A percentile compares a stretch with the other conserved stretches of the same genome.
These are phyloP conservation scores for Globisporangium acanthophoron DNA, from an alignment of 352 stramenopile genomes.

Conservation along the genomic window DNA sequence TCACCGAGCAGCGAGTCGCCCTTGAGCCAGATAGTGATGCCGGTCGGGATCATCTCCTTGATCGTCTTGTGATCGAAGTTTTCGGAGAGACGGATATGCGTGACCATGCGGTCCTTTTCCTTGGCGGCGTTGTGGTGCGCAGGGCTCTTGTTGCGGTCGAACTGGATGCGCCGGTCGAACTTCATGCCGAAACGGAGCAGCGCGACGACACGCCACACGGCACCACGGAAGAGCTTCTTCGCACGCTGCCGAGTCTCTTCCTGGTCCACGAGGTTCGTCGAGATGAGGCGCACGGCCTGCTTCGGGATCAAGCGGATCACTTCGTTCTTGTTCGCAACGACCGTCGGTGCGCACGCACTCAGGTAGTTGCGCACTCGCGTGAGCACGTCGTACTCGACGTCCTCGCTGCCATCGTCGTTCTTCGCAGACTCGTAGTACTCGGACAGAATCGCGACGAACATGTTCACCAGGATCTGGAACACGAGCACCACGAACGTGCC, in stretches of 20 bases:
- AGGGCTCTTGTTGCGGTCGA: constrained; percentile 48
- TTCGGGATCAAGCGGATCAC: constrained; percentile 67
- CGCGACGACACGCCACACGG: constrained; percentile 85
- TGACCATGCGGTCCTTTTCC: constrained; percentile 45
- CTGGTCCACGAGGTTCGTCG: constrained; percentile 84
- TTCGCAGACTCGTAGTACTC: constrained; percentile 86
- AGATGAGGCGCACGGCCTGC: constrained; percentile 80
- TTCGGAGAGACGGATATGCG: constrained; percentile 80
- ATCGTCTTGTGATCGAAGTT: constrained; percentile 90
- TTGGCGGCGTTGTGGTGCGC: constrained; percentile 15
- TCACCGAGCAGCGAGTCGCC: constrained; percentile 76
- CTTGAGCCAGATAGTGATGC: constrained; percentile 75
- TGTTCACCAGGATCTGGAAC: constrained; percentile 86
- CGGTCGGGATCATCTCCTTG: constrained; percentile 86
- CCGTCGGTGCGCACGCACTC: constrained; percentile 64
- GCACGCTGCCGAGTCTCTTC: constrained; percentile 78
- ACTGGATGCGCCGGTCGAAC: constrained; percentile 80
- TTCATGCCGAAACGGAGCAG: constrained; percentile 84
- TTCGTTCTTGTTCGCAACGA: constrained; percentile 73
- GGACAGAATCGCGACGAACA: constrained; percentile 87
- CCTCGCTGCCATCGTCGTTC: constrained; percentile 61
- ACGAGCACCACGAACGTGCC: constrained; percentile 83
- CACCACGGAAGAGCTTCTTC: constrained; percentile 75
- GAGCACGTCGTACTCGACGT: constrained; percentile 86
- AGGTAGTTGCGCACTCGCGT: constrained; percentile 74